phyloP scores from a whole-genome alignment of 202 grass and related monocot genomes.

The Zoysia matrella region DNA sequence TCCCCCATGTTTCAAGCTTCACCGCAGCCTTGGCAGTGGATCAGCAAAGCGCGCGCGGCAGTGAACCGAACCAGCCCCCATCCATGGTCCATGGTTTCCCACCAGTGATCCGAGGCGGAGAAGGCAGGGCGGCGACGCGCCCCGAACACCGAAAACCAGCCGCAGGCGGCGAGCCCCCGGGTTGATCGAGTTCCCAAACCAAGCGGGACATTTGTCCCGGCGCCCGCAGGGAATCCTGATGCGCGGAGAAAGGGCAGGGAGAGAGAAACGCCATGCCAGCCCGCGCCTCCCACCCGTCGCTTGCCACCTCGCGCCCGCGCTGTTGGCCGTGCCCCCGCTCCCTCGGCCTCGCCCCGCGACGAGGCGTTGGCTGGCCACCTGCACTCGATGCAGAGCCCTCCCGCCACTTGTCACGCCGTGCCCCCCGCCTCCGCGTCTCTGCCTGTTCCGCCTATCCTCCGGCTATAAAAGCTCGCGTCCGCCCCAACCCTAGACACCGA shows the following conservation, averaged over 20 bases:
- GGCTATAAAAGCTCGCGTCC: slow-evolving; percentile 51
- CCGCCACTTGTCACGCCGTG: slow-evolving; percentile 52
- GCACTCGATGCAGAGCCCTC: slow-evolving; percentile 39
- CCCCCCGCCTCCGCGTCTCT: slow-evolving; percentile 47
- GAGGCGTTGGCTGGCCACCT: slow-evolving; percentile 3
- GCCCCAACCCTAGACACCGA: slow-evolving; percentile 62
- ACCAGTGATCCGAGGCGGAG: not conserved
- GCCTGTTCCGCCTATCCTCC: slow-evolving; percentile 28
- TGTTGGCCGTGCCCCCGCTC: slow-evolving; percentile 52
- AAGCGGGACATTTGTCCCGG: slow-evolving; percentile 31
- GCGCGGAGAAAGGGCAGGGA: not conserved
- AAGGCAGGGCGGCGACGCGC: not conserved
- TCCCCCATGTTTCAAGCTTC: slow-evolving; percentile 48
- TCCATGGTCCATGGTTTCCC: not conserved
- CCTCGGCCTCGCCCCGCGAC: slow-evolving; percentile 35
- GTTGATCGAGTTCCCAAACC: slow-evolving; percentile 31
- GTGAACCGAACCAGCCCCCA: slow-evolving; percentile 22
- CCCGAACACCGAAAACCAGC: slow-evolving; percentile 10
- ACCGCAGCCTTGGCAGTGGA: slow-evolving; percentile 48
- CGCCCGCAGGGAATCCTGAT: slow-evolving; percentile 54
- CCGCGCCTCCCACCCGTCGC: too few relatives aligned
- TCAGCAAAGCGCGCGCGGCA: slow-evolving; percentile 20
- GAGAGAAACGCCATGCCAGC: not conserved
- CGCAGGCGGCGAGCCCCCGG: not conserved
- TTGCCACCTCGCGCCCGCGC: slow-evolving; percentile 53